A percentile compares a stretch with the other conserved stretches of the same genome.
These are phyloP conservation scores for Allantophomopsis cytisporea DNA, from an alignment of 2,329 filamentous ascomycete genomes.

Conservation along the genomic window DNA sequence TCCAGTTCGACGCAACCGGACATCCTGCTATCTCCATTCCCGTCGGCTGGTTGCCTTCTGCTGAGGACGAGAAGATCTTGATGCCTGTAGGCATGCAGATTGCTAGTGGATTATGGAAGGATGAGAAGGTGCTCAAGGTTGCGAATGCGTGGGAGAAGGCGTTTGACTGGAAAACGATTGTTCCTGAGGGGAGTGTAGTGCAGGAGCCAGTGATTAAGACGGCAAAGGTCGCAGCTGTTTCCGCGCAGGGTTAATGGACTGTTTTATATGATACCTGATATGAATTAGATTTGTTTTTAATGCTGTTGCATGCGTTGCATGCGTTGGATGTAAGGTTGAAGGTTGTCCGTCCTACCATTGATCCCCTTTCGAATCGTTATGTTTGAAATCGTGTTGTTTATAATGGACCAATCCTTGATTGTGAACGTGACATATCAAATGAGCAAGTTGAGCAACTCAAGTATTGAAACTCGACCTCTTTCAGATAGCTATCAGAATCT, in stretches of 20 bases:
- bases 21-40: conserved; percentile 39
- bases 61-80: conserved; percentile 20
- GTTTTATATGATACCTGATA: too few relatives aligned
- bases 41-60: conserved; percentile 24
- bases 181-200: not conserved
- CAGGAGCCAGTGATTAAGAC: not conserved
- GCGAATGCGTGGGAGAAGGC: conserved; percentile 29
- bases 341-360: too few relatives aligned
- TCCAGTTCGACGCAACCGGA: conserved; percentile 39
- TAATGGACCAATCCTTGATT: too few relatives aligned
- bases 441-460: too few relatives aligned
- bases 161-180: conserved; percentile 25
- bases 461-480: too few relatives aligned
- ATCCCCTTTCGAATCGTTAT: too few relatives aligned
- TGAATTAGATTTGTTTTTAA: too few relatives aligned
- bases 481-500: too few relatives aligned
- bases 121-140: conserved; percentile 27
- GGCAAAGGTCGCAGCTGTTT: not conserved
- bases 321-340: too few relatives aligned
- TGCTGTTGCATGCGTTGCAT: too few relatives aligned
- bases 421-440: too few relatives aligned
- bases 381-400: too few relatives aligned
- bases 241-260: not conserved
- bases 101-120: conserved; percentile 34
- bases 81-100: conserved; percentile 40